Evolutionary conservation across 2,329 filamentous ascomycete species (phyloP).

Genomic region (Ramularia endophylla): DNA sequence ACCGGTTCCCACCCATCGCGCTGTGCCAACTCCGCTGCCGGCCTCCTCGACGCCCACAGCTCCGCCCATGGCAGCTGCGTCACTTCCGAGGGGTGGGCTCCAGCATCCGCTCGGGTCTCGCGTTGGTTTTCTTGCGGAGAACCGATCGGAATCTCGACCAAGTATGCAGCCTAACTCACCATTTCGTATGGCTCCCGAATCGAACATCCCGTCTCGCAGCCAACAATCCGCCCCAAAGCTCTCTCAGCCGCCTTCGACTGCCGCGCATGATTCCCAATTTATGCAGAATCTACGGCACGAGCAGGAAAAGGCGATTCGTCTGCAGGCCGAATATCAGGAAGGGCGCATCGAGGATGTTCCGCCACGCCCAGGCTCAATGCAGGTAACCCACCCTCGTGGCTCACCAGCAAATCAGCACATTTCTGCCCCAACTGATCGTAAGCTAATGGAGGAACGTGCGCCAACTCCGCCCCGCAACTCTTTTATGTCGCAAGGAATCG

Average conservation of each 20-base stretch:
- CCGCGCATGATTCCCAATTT: constrained; percentile 18
- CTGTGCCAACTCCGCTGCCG: constrained; percentile 24
- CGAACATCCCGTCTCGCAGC: constrained; percentile 16
- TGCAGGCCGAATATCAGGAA: constrained; percentile 22
- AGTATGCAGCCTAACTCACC: constrained; percentile 12
- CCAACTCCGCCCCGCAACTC: constrained; percentile 21
- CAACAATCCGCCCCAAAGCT: constrained; percentile 11
- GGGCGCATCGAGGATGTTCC: constrained; percentile 22
- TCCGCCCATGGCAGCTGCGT: constrained; percentile 17
- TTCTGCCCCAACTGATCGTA: constrained; percentile 21
- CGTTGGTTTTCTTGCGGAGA: constrained; percentile 28
- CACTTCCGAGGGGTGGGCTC: constrained; percentile 19
- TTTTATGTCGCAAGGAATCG: constrained; percentile 13
- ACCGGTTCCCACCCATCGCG: constrained; percentile 23
- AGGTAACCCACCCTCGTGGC: constrained; percentile 20
- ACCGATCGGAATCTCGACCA: constrained; percentile 25
- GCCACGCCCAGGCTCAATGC: constrained; percentile 11
- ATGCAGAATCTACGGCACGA: constrained; percentile 26
- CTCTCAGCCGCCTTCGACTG: constrained; percentile 14
- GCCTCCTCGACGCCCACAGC: constrained; percentile 18
- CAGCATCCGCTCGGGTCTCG: constrained; percentile 27
- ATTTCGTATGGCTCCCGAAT: constrained; percentile 17
- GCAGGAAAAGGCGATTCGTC: constrained; percentile 28
- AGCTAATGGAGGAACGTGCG: constrained; percentile 26
- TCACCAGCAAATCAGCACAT: constrained; percentile 24